Evolutionary conservation across 352 stramenopile species (phyloP), one percentile per base, ranked within the genome.

Genomic region (Phytophthora rubi): DNA sequence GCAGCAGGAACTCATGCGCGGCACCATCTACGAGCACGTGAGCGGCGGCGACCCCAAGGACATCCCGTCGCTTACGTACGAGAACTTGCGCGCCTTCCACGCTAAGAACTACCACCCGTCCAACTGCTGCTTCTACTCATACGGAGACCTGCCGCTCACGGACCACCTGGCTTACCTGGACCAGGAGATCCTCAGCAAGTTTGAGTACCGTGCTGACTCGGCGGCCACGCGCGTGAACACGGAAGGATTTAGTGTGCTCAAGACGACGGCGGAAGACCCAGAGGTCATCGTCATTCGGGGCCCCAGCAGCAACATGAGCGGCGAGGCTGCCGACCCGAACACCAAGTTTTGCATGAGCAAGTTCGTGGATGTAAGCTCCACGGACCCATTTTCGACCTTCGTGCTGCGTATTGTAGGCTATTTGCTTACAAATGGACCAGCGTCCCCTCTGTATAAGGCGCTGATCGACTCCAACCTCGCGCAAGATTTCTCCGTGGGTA

Each of bases 1-100:
- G 48, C 96, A 99, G 76, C 82, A 95, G 61, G 87, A 85, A 45
- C 81, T 99, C 32, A 97, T 99, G 70, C 75, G 97, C 77, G 82
- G 93, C 73, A 76, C 82, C 30, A 90, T 94, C 71, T 96, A 96
- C 62, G 80, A 88, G 52, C 86, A 96, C 65, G 82, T 95, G 63
- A 95, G 88, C 60, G 89, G 89, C 16, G 89, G 88, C 1, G 82
- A 93, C 60, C 90, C 90, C 23, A 68, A 73, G 7, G 53, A 81
- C 30, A 95, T 96, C 73, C 85, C 87, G 0, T 80, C 81, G 8
- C 78, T 96, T 59, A 90, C 83, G 54, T 94, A 97, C 68, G 76
- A 86, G 5, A 80, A 95, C 49, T 70, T 97, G 8, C 72, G 84
- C 10, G 74, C 69, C 16, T 98, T 98, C 70, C 92, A 98, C 60